phyloP scores from a whole-genome alignment of 139 green algal species.

The Picochlorum sp. region DNA sequence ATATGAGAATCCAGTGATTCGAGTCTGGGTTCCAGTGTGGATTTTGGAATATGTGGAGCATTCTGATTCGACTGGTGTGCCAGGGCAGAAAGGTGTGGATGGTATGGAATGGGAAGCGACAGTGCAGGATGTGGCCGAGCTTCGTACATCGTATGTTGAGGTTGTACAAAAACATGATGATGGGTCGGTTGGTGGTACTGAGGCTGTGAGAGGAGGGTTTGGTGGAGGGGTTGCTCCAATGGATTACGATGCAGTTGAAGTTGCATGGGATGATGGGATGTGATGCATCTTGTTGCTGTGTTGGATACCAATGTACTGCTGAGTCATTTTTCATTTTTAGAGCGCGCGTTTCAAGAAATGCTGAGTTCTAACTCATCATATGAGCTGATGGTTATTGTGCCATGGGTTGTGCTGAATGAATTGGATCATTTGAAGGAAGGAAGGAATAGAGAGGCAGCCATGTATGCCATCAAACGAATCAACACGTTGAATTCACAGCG shows the following conservation, averaged over 20 bases:
- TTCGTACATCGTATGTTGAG: background rate
- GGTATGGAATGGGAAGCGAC: conserved; percentile 6
- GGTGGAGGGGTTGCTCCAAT: background rate
- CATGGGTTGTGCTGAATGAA: conserved; percentile 38
- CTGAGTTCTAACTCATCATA: conserved; percentile 1
- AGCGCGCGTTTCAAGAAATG: conserved; percentile 10
- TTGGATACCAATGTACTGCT: conserved; percentile 41
- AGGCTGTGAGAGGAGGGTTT: background rate
- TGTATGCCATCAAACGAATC: conserved; percentile 20
- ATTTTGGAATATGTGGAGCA: conserved; percentile 7
- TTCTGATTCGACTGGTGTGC: no score
- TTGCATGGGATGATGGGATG: conserved; percentile 6
- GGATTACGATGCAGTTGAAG: conserved; percentile 5
- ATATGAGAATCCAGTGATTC: background rate
- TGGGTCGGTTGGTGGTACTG: background rate
- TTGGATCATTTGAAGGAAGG: conserved; percentile 34
- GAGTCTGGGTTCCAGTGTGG: conserved; percentile 31
- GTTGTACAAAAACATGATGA: background rate
- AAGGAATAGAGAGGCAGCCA: background rate
- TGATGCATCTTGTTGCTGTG: conserved; percentile 22
- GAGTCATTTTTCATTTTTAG: conserved; percentile 15
- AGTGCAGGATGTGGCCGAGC: background rate
- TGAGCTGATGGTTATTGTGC: conserved; percentile 34
- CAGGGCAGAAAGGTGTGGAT: background rate
- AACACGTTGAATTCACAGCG: conserved; percentile 4